A percentile compares a stretch with the other conserved stretches of the same genome.
Conservation (phyloP, 192 early-diverging fungal genomes). For the Entomortierella lignicola region DNA sequence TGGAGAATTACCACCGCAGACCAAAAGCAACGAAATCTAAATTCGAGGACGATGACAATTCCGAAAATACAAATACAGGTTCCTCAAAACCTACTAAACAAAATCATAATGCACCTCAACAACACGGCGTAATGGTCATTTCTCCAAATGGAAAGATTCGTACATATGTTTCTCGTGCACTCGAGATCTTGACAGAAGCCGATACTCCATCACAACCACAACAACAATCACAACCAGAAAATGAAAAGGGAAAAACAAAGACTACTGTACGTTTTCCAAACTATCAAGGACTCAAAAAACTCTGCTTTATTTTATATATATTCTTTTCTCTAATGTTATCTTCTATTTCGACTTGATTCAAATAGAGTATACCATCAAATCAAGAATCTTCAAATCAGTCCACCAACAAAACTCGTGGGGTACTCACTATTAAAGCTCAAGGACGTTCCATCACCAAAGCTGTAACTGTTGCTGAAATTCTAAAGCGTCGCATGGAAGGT, state of each 20-base stretch:
- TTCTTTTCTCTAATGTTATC: background rate
- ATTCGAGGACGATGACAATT: slow-evolving; percentile 30
- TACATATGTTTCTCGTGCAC: slow-evolving; percentile 38
- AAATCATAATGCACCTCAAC: slow-evolving; percentile 28
- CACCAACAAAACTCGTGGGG: slow-evolving; percentile 14
- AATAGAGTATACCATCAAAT: slow-evolving; percentile 3
- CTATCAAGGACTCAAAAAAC: background rate
- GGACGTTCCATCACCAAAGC: slow-evolving; percentile 71
- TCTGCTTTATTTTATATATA: background rate
- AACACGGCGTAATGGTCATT: slow-evolving; percentile 48
- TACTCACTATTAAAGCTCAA: slow-evolving; percentile 52
- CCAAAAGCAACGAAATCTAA: slow-evolving; percentile 33
- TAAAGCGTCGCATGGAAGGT: slow-evolving; percentile 67
- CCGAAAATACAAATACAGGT: background rate
- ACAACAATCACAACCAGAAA: background rate
- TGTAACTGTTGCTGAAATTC: slow-evolving; percentile 73
- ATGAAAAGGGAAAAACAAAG: background rate
- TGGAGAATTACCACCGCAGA: slow-evolving; percentile 47
- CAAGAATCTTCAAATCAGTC: slow-evolving; percentile 4
- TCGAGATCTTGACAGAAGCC: slow-evolving; percentile 29
- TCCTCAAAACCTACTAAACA: slow-evolving; percentile 6
- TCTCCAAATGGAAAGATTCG: slow-evolving; percentile 46
- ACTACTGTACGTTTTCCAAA: background rate
- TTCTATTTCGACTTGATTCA: background rate
- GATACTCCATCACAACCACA: background rate